Conservation (phyloP, 2,329 filamentous ascomycete species). For the Pestalotiopsis sp. region DNA sequence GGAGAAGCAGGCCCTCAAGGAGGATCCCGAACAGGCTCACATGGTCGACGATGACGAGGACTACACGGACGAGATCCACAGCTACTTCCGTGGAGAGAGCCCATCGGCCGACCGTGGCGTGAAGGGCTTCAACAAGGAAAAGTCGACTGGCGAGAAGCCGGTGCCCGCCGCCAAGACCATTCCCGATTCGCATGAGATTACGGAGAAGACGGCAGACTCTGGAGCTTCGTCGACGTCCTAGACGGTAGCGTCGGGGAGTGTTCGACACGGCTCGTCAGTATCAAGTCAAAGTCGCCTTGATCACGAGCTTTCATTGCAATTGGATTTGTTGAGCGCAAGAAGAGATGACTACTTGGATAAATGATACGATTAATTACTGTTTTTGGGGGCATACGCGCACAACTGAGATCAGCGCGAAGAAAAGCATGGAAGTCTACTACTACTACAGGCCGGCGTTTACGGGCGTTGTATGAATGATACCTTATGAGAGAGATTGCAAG, state of each 20-base stretch:
- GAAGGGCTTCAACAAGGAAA: constrained; percentile 21
- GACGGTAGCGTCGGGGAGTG: background rate
- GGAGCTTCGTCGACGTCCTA: background rate
- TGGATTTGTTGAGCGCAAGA: constrained; percentile 1
- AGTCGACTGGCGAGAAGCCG: background rate
- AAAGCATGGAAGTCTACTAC: background rate
- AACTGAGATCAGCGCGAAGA: background rate
- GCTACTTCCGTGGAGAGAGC: constrained; percentile 48
- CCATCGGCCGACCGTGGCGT: constrained; percentile 13
- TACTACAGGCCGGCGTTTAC: background rate
- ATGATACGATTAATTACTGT: background rate
- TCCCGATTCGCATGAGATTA: background rate
- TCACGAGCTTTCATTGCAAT: background rate
- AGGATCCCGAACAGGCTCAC: constrained; percentile 46
- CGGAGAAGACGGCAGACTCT: constrained; percentile 3
- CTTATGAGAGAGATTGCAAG: background rate
- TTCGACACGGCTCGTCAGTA: background rate
- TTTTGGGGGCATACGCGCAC: background rate
- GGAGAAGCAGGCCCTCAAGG: constrained; percentile 47
- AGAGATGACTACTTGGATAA: background rate
- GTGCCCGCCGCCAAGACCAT: background rate
- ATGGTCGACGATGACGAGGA: constrained; percentile 47
- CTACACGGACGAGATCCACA: constrained; percentile 55
- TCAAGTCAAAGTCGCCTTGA: background rate
- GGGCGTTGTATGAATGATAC: background rate